Percentiles rank a stretch among this genome's conserved stretches.
These are phyloP conservation scores for Candolleomyces efflorescens DNA, from an alignment of 768 basidiomycete species.

Conservation along the genomic window DNA sequence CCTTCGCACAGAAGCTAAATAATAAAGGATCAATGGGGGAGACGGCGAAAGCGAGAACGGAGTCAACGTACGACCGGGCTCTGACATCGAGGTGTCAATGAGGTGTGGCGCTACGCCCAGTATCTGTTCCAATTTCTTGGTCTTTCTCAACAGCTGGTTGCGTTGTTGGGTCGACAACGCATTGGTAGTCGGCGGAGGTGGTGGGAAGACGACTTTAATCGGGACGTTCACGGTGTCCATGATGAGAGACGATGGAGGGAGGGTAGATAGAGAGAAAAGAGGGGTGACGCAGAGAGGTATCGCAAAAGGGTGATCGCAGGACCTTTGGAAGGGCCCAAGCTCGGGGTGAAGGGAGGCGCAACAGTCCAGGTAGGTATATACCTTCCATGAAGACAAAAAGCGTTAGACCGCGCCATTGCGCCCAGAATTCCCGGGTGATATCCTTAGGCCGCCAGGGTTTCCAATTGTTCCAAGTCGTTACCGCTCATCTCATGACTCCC, in stretches of 20 bases:
- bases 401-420: neutral
- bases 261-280: neutral
- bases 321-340: neutral
- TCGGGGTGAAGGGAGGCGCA: neutral
- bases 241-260: neutral
- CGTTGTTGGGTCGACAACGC: constrained; percentile 46
- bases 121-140: constrained; percentile 56
- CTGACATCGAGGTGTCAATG: constrained; percentile 29
- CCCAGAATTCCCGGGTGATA: too few relatives aligned
- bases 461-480: too few relatives aligned
- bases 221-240: constrained; percentile 7
- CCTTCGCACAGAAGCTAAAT: constrained; percentile 13
- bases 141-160: constrained; percentile 50
- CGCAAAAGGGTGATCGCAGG: neutral
- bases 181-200: constrained; percentile 58
- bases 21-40: neutral
- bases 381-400: neutral
- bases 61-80: constrained; percentile 16
- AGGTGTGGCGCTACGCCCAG: constrained; percentile 59
- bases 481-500: too few relatives aligned
- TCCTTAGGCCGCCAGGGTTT: too few relatives aligned
- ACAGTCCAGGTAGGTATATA: neutral
- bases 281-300: neutral
- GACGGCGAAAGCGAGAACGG: neutral
- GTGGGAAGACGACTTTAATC: constrained; percentile 37